These are phyloP conservation scores for Carex littledalei DNA, from an alignment of 176 grass and related monocot species.

Conservation along the genomic window DNA sequence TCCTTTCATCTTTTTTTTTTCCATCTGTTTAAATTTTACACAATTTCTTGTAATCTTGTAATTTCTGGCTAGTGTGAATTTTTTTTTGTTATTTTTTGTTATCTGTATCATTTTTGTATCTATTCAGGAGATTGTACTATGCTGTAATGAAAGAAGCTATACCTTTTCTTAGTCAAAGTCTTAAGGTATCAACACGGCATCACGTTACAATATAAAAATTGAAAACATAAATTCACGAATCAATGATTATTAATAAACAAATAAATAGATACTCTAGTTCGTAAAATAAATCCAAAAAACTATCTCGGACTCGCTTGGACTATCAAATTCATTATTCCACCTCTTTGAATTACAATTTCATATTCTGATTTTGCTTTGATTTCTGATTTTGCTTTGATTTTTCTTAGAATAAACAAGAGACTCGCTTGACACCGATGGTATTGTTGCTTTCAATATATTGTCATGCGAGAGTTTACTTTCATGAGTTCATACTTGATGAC, in stretches of 20 bases:
- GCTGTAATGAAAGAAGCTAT: neutral
- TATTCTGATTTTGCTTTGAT: neutral
- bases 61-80: conserved; percentile 1
- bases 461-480: too few species aligned
- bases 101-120: conserved; percentile 6
- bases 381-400: too few species aligned
- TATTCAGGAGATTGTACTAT: conserved; percentile 2
- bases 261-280: neutral
- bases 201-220: neutral
- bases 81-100: neutral
- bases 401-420: too few species aligned
- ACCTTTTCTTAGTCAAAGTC: neutral
- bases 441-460: too few species aligned
- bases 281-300: too few species aligned
- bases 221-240: neutral
- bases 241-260: neutral
- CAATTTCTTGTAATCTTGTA: conserved; percentile 17
- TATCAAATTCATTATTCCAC: neutral
- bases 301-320: neutral
- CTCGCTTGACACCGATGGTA: too few species aligned
- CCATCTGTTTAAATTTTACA: conserved; percentile 7
- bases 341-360: neutral
- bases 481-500: too few species aligned
- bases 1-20: conserved; percentile 6
- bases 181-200: neutral